These are phyloP conservation scores for Melocanna baccifera DNA, from an alignment of 176 grass and related monocot genomes.

Conservation along the genomic window DNA sequence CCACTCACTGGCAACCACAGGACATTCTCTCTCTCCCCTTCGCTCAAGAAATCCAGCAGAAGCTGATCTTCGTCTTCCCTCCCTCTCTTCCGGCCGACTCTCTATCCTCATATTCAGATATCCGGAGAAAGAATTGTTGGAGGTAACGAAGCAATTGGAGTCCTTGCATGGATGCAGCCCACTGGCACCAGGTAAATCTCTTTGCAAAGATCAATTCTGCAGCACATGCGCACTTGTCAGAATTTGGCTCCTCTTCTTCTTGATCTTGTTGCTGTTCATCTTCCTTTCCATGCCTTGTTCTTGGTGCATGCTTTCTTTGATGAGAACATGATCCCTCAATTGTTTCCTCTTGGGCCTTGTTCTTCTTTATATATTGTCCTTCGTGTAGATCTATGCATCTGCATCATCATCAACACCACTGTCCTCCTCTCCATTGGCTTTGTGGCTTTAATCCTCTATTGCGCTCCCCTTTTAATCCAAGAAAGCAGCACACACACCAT, in stretches of 20 bases:
- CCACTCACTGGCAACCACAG: constrained; percentile 48
- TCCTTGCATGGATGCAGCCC: constrained; percentile 73
- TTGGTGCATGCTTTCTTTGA: constrained; percentile 28
- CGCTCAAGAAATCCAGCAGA: constrained; percentile 35
- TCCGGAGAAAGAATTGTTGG: constrained; percentile 24
- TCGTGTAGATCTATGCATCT: constrained; percentile 60
- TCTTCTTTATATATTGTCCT: constrained; percentile 44
- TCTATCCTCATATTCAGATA: not conserved
- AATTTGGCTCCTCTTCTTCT: constrained; percentile 25
- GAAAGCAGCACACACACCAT: constrained; percentile 73
- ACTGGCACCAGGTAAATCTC: constrained; percentile 74
- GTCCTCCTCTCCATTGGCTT: constrained; percentile 48
- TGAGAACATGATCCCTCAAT: constrained; percentile 25
- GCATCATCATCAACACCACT: constrained; percentile 40
- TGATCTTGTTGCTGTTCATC: constrained; percentile 42
- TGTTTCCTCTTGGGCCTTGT: constrained; percentile 27
- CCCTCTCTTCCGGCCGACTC: constrained; percentile 8
- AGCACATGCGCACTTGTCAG: not conserved
- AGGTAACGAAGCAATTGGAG: constrained; percentile 15
- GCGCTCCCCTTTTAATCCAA: constrained; percentile 56
- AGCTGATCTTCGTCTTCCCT: constrained; percentile 20
- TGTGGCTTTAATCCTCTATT: constrained; percentile 65
- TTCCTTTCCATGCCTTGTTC: constrained; percentile 24
- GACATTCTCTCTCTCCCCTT: constrained; percentile 24
- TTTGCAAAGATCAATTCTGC: constrained; percentile 34